Conservation (phyloP, 1,284 basidiomycete species). For the Cystobasidium slooffiae region DNA sequence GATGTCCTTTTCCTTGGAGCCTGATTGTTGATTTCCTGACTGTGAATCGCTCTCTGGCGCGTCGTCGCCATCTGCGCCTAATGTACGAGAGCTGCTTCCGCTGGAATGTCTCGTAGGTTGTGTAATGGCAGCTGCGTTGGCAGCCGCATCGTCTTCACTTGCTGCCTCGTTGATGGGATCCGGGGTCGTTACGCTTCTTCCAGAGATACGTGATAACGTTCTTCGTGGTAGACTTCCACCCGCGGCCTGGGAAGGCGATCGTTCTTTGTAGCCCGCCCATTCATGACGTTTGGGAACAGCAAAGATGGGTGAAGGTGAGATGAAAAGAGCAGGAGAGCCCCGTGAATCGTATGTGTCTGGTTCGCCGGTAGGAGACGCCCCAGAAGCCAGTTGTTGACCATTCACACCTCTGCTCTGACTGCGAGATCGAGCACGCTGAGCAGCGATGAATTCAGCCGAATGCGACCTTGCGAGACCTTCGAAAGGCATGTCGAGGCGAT, state of each 20-base stretch:
- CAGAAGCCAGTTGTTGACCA: neutral
- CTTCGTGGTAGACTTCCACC: constrained; percentile 16
- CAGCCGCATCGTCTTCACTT: constrained; percentile 1
- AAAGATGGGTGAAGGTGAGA: constrained; percentile 19
- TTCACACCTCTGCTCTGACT: neutral
- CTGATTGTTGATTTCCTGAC: neutral
- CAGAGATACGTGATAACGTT: constrained; percentile 7
- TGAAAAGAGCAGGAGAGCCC: constrained; percentile 25
- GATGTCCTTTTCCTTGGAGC: neutral
- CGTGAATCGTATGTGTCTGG: constrained; percentile 10
- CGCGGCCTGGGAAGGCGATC: constrained; percentile 3
- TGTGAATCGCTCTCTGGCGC: neutral
- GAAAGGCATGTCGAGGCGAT: constrained; percentile 24
- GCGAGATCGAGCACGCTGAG: constrained; percentile 21
- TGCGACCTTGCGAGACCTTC: constrained; percentile 31
- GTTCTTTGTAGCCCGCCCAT: constrained; percentile 22
- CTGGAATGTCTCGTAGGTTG: neutral
- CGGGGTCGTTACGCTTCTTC: neutral
- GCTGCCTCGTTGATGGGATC: neutral
- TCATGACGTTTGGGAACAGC: constrained; percentile 18
- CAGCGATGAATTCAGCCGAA: constrained; percentile 38
- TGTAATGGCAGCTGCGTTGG: constrained; percentile 8
- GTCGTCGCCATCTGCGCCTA: constrained; percentile 6
- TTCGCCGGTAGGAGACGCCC: neutral
- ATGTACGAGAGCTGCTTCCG: constrained; percentile 21